Evolutionary conservation across 225 moss, liverwort and hornwort species (phyloP).

Genomic region (Anthoceros angustus): DNA sequence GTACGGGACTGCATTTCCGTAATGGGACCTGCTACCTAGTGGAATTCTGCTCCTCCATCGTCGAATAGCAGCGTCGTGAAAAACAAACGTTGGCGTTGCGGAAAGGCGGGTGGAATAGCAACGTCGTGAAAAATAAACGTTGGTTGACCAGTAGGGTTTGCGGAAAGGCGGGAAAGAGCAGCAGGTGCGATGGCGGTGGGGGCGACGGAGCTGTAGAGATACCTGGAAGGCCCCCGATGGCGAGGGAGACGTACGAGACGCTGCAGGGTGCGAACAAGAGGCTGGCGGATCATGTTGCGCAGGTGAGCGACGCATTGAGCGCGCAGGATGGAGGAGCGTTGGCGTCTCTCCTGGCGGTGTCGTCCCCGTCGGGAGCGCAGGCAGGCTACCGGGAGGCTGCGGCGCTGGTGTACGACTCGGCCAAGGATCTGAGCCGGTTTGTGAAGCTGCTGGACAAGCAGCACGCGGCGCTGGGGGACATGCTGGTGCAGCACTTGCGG

Average conservation of each 20-base stretch:
- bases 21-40: too few species aligned
- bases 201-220: too few species aligned
- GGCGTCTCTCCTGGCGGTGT: constrained; percentile 40
- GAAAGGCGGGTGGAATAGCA: too few species aligned
- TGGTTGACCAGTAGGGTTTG: too few species aligned
- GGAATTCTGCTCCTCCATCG: too few species aligned
- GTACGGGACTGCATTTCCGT: too few species aligned
- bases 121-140: too few species aligned
- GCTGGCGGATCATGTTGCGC: constrained; percentile 50
- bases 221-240: too few species aligned
- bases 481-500: constrained; percentile 76
- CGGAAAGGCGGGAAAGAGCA: too few species aligned
- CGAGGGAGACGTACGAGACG: constrained; percentile 36
- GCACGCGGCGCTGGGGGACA: constrained; percentile 55
- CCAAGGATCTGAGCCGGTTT: constrained; percentile 59
- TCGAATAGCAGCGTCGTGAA: too few species aligned
- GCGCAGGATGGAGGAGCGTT: constrained; percentile 39
- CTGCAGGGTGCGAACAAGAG: constrained; percentile 38
- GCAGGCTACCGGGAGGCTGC: constrained; percentile 27
- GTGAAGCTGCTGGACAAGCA: constrained; percentile 66
- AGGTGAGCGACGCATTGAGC: constrained; percentile 45
- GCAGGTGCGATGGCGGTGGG: too few species aligned
- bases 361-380: constrained; percentile 20
- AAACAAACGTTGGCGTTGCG: too few species aligned
- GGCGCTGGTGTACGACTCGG: constrained; percentile 40